phyloP scores from a whole-genome alignment of 768 basidiomycete species.

The Cystobasidium ongulense region DNA sequence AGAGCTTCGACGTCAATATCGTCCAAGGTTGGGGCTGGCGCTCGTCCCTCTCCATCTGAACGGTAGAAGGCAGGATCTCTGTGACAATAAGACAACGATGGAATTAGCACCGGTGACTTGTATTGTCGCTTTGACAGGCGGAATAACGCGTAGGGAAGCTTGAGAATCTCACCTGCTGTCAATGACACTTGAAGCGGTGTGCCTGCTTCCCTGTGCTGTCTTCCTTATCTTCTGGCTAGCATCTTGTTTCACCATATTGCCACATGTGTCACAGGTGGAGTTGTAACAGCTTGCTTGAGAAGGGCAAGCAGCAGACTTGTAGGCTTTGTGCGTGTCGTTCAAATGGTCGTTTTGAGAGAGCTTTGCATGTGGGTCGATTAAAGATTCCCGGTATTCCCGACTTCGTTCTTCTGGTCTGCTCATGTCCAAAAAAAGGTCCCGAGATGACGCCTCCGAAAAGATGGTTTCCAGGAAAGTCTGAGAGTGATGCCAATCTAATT shows the following conservation, averaged over 20 bases:
- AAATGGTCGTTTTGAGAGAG: background rate
- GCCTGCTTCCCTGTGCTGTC: background rate
- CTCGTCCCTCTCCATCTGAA: background rate
- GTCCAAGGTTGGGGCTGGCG: background rate
- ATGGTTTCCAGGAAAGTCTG: background rate
- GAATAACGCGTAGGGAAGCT: background rate
- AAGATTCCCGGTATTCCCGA: background rate
- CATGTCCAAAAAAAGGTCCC: background rate
- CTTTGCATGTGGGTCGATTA: background rate
- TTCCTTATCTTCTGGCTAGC: background rate
- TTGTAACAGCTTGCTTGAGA: background rate
- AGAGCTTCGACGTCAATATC: background rate
- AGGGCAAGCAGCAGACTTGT: background rate
- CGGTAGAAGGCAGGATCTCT: background rate
- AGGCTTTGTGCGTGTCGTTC: background rate
- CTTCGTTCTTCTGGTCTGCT: background rate
- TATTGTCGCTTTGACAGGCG: too few relatives aligned
- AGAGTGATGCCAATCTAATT: background rate
- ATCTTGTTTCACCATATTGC: background rate
- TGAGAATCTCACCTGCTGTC: background rate
- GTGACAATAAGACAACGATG: background rate
- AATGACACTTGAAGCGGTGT: background rate
- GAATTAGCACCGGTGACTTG: too few relatives aligned
- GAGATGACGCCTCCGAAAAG: background rate
- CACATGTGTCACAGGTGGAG: background rate